phyloP scores from a whole-genome alignment of 2,329 filamentous ascomycete species.

The Pseudogymnoascus sp. region DNA sequence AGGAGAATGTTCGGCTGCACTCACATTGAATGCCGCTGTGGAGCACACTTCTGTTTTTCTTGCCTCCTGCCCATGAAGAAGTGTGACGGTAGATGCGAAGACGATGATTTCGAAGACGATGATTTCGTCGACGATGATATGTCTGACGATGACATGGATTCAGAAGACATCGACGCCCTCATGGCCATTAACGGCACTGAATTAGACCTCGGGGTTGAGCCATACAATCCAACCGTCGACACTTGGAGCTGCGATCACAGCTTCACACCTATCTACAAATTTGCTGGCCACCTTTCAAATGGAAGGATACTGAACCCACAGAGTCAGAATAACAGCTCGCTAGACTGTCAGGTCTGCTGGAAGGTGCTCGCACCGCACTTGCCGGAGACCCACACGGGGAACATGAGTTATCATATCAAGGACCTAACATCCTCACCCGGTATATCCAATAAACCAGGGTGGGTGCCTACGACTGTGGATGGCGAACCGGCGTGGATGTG shows the following conservation, averaged over 20 bases:
- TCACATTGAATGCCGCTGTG: slow-evolving; percentile 40
- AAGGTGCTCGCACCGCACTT: not conserved
- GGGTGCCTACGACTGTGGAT: not conserved
- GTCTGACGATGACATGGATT: slow-evolving; percentile 20
- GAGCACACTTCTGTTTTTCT: slow-evolving; percentile 41
- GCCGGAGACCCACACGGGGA: not conserved
- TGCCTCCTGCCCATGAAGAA: slow-evolving; percentile 30
- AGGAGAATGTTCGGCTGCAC: slow-evolving; percentile 40
- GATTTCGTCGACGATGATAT: slow-evolving; percentile 22
- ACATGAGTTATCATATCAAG: not conserved
- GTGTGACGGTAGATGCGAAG: not conserved
- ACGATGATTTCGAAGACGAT: slow-evolving; percentile 22
- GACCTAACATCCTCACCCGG: not conserved
- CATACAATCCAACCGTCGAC: slow-evolving; percentile 10
- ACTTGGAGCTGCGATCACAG: slow-evolving; percentile 15
- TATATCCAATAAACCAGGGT: not conserved
- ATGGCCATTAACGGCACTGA: slow-evolving; percentile 27
- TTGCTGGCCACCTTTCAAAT: not conserved
- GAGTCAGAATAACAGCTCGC: not conserved
- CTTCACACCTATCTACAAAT: slow-evolving; percentile 5
- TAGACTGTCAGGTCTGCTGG: slow-evolving; percentile 16
- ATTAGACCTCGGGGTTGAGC: slow-evolving; percentile 28
- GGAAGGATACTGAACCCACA: not conserved
- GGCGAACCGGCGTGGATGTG: not conserved
- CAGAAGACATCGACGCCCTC: slow-evolving; percentile 22